Conservation (phyloP, 352 stramenopile genomes). For the Hyaloperonospora arabidopsidis region DNA sequence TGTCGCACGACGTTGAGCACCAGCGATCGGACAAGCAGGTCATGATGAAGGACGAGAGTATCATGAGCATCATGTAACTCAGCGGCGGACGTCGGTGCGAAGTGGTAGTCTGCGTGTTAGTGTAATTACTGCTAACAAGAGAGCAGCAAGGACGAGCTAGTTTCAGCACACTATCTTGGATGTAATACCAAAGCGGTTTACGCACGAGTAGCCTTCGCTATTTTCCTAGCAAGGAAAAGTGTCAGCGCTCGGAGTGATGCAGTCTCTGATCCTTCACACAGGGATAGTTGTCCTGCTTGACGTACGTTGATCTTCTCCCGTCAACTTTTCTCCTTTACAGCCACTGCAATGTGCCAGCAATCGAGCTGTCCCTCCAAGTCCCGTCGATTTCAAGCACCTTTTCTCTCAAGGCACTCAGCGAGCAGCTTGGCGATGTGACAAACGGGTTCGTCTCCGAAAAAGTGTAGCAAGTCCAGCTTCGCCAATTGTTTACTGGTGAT, state of each 20-base stretch:
- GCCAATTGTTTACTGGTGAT: constrained; percentile 46
- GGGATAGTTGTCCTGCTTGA: constrained; percentile 56
- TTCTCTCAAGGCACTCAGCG: constrained; percentile 5
- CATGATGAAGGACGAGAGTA: constrained; percentile 28
- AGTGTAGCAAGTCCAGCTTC: constrained; percentile 55
- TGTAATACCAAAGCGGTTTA: constrained; percentile 9
- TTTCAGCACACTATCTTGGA: no score
- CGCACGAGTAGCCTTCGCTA: constrained; percentile 1
- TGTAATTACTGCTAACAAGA: constrained; percentile 5
- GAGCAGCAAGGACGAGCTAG: no score
- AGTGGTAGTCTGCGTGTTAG: constrained; percentile 12
- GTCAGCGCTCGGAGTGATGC: constrained; percentile 41
- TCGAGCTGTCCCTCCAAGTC: constrained; percentile 81
- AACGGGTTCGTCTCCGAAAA: constrained; percentile 52
- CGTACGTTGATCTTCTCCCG: constrained; percentile 32
- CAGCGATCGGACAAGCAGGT: constrained; percentile 20
- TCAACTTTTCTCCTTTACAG: constrained; percentile 39
- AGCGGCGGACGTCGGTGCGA: constrained; percentile 1
- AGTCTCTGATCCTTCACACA: constrained; percentile 43
- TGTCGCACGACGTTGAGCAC: constrained; percentile 14
- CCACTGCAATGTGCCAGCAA: constrained; percentile 66
- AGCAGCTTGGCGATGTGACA: constrained; percentile 41
- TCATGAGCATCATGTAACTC: constrained; percentile 37
- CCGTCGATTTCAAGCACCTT: constrained; percentile 84
- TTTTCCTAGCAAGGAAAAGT: constrained; percentile 31